Evolutionary conservation across 225 moss, liverwort and hornwort species (phyloP).

Genomic region (Bryoerythrophyllum caledonicum): DNA sequence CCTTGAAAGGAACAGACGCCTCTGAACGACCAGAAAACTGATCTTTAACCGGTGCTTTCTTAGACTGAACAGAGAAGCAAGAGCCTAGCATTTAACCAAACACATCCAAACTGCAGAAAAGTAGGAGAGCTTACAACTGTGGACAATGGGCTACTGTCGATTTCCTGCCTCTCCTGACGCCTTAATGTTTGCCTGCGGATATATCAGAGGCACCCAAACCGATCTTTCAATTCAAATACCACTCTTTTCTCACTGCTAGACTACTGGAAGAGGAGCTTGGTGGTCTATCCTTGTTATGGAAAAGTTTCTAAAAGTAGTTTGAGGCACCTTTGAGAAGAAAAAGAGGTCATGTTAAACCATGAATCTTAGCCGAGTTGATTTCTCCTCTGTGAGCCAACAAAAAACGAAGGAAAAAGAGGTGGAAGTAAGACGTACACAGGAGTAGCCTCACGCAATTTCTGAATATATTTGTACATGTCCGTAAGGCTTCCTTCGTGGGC

Average conservation of each 20-base stretch:
- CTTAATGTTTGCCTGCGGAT: conserved; percentile 30
- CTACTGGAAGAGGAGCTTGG: too few relatives aligned
- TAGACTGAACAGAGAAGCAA: not conserved
- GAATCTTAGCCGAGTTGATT: too few relatives aligned
- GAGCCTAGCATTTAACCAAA: conserved; percentile 26
- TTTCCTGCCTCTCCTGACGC: conserved; percentile 31
- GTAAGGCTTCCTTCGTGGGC: conserved; percentile 77
- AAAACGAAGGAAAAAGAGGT: too few relatives aligned
- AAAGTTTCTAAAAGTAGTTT: too few relatives aligned
- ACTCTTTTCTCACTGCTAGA: not conserved
- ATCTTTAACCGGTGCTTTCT: not conserved
- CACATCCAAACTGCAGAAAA: not conserved
- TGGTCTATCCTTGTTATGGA: too few relatives aligned
- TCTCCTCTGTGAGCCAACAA: too few relatives aligned
- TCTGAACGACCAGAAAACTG: too few relatives aligned
- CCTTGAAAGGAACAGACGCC: conserved; percentile 24
- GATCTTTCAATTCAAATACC: conserved; percentile 1
- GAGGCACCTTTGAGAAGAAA: too few relatives aligned
- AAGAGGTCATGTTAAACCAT: too few relatives aligned
- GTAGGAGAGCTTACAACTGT: conserved; percentile 44
- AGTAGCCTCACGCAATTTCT: too few relatives aligned
- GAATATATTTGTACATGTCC: conserved; percentile 77
- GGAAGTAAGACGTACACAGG: conserved; percentile 46
- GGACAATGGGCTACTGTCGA: conserved; percentile 26
- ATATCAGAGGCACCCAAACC: too few relatives aligned